These are phyloP conservation scores for Cruciata laevipes DNA, from an alignment of 257 asterid genomes.

Conservation along the genomic window DNA sequence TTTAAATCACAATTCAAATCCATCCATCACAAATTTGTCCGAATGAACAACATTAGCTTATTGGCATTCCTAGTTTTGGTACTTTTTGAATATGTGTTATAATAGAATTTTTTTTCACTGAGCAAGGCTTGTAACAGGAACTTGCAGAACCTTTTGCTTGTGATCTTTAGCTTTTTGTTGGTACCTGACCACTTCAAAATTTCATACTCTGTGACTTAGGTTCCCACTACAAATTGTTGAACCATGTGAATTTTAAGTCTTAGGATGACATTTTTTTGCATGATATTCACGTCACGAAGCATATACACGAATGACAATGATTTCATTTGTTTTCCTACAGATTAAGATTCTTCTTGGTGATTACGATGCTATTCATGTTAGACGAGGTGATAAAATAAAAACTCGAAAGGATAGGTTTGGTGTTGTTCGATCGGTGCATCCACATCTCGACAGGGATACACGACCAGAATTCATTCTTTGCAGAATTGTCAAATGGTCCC, in stretches of 20 bases:
- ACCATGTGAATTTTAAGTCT: too few relatives aligned
- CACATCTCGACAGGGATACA: slow-evolving; percentile 93
- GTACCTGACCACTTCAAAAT: too few relatives aligned
- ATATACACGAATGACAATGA: not conserved
- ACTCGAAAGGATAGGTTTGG: slow-evolving; percentile 89
- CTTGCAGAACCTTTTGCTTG: too few relatives aligned
- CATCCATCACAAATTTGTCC: not conserved
- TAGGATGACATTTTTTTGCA: not conserved
- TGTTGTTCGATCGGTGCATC: slow-evolving; percentile 66
- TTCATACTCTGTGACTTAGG: not conserved
- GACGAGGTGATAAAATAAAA: slow-evolving; percentile 86
- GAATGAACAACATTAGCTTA: not conserved
- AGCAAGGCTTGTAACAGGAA: too few relatives aligned
- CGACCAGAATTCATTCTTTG: slow-evolving; percentile 82
- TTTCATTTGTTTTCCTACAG: slow-evolving; percentile 26
- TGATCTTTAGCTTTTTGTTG: not conserved
- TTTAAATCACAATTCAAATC: not conserved
- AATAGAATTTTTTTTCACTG: not conserved
- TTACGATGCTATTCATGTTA: slow-evolving; percentile 93
- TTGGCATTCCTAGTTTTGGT: not conserved
- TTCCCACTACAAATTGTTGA: not conserved
- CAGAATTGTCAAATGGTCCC: slow-evolving; percentile 85
- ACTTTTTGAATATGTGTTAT: not conserved
- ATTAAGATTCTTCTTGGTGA: slow-evolving; percentile 75
- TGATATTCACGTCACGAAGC: not conserved